These are phyloP conservation scores for Vicia villosa DNA, from an alignment of 306 rosid species.

Conservation along the genomic window DNA sequence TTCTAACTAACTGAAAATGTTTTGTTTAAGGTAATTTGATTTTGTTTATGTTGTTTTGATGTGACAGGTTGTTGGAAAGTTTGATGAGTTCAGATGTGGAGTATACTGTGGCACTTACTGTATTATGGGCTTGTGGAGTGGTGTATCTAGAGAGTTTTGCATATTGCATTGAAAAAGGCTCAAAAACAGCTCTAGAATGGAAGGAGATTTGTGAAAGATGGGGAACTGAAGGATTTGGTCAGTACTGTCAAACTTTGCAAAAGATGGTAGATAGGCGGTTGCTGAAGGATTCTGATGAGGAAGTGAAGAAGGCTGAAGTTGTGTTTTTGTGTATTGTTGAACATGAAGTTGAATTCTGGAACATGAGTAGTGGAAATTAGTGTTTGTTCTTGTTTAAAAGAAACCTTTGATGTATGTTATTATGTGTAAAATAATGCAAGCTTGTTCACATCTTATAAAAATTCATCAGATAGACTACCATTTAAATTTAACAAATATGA, in stretches of 20 bases:
- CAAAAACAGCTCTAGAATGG: constrained; percentile 61
- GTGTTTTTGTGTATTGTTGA: constrained; percentile 56
- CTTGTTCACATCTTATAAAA: too few relatives aligned
- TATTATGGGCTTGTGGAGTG: constrained; percentile 77
- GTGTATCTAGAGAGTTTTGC: constrained; percentile 93
- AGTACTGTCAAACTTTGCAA: constrained; percentile 61
- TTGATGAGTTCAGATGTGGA: constrained; percentile 60
- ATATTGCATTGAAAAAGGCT: constrained; percentile 63
- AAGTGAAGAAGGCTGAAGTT: constrained; percentile 54
- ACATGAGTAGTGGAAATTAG: constrained; percentile 53
- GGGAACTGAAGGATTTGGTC: constrained; percentile 76
- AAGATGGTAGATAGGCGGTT: constrained; percentile 52
- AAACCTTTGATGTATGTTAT: background rate
- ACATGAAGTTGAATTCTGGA: constrained; percentile 81
- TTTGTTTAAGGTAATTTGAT: too few relatives aligned
- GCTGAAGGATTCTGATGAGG: constrained; percentile 51
- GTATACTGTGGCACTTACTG: constrained; percentile 64
- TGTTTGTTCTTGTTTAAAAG: constrained; percentile 20
- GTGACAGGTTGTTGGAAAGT: constrained; percentile 71
- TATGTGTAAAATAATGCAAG: background rate
- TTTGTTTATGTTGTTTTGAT: constrained; percentile 5
- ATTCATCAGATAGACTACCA: too few relatives aligned
- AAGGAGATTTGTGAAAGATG: constrained; percentile 73
- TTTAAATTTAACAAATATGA: too few relatives aligned
- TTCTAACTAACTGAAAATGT: background rate